A percentile compares a stretch with the other conserved stretches of the same genome.
These are phyloP conservation scores for Penicillium daleae DNA, from an alignment of 495 filamentous ascomycete species.

Conservation along the genomic window DNA sequence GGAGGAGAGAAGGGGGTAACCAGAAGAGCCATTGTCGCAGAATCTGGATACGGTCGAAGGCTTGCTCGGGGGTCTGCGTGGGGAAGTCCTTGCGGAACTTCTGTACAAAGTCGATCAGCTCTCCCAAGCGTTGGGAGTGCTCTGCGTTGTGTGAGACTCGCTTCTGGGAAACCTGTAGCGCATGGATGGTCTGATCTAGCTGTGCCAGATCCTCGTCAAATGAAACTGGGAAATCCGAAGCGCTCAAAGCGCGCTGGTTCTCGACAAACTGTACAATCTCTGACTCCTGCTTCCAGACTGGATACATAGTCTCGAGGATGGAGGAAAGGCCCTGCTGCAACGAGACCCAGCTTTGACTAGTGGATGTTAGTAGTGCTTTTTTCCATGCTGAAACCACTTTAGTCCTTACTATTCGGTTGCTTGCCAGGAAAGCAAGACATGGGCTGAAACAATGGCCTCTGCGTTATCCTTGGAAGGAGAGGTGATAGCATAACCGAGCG, in stretches of 20 bases:
- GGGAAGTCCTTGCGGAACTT: slow-evolving; percentile 75
- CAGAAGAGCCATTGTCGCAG: slow-evolving; percentile 94
- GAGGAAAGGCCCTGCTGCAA: slow-evolving; percentile 90
- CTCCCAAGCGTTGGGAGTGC: slow-evolving; percentile 72
- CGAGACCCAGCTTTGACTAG: slow-evolving; percentile 87
- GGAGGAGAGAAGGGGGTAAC: slow-evolving; percentile 79
- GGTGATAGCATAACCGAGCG: slow-evolving; percentile 56
- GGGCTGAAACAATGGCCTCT: slow-evolving; percentile 90
- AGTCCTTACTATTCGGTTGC: slow-evolving; percentile 87
- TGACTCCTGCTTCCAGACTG: slow-evolving; percentile 83
- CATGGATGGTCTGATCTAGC: slow-evolving; percentile 56
- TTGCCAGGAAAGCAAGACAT: slow-evolving; percentile 93
- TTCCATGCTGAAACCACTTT: neutral
- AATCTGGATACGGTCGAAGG: slow-evolving; percentile 85
- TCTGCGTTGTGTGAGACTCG: slow-evolving; percentile 74
- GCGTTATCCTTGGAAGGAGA: slow-evolving; percentile 84
- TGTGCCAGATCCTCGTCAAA: slow-evolving; percentile 67
- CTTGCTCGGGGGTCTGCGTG: slow-evolving; percentile 71
- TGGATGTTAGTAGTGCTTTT: slow-evolving; percentile 30
- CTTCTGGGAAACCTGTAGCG: slow-evolving; percentile 68
- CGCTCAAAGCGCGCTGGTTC: slow-evolving; percentile 56
- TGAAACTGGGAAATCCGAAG: slow-evolving; percentile 56
- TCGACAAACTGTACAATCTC: slow-evolving; percentile 83
- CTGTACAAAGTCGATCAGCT: slow-evolving; percentile 81
- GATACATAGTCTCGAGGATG: slow-evolving; percentile 88